Evolutionary conservation across 257 asterid genomes (phyloP).

Genomic region (Plantago ovata): DNA sequence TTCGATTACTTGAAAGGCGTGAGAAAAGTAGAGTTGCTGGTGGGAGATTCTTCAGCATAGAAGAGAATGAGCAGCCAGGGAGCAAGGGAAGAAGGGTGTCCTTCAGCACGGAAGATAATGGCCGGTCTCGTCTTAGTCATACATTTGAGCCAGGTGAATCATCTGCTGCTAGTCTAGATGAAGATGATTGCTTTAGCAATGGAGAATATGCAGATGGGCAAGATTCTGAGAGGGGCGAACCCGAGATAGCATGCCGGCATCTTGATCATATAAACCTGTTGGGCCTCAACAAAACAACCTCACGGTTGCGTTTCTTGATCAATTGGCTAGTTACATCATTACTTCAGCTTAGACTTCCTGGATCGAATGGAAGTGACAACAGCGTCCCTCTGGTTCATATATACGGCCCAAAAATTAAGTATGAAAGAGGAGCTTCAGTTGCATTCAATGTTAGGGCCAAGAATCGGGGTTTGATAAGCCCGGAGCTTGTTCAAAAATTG

Average conservation of each 20-base stretch:
- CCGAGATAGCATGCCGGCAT: conserved; percentile 79
- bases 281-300: conserved; percentile 90
- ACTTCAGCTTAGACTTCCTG: conserved; percentile 72
- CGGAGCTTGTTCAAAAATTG: conserved; percentile 80
- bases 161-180: conserved; percentile 55
- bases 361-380: conserved; percentile 39
- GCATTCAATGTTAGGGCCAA: conserved; percentile 83
- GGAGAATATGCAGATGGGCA: conserved; percentile 68
- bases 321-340: conserved; percentile 92
- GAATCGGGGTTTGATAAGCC: conserved; percentile 69
- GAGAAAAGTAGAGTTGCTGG: conserved; percentile 72
- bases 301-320: conserved; percentile 75
- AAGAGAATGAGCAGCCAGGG: conserved; percentile 76
- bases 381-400: conserved; percentile 66
- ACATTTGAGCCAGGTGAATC: conserved; percentile 58
- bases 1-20: conserved; percentile 84
- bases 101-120: conserved; percentile 71
- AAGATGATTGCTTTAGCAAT: conserved; percentile 69
- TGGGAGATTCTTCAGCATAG: conserved; percentile 83
- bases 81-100: conserved; percentile 82
- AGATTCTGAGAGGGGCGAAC: conserved; percentile 80
- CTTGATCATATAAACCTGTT: conserved; percentile 85
- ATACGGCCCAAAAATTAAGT: conserved; percentile 92
- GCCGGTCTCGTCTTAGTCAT: conserved; percentile 41
- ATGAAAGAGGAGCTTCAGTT: conserved; percentile 92